These are phyloP conservation scores for Podaxis pistillaris DNA, from an alignment of 768 basidiomycete genomes.

Conservation along the genomic window DNA sequence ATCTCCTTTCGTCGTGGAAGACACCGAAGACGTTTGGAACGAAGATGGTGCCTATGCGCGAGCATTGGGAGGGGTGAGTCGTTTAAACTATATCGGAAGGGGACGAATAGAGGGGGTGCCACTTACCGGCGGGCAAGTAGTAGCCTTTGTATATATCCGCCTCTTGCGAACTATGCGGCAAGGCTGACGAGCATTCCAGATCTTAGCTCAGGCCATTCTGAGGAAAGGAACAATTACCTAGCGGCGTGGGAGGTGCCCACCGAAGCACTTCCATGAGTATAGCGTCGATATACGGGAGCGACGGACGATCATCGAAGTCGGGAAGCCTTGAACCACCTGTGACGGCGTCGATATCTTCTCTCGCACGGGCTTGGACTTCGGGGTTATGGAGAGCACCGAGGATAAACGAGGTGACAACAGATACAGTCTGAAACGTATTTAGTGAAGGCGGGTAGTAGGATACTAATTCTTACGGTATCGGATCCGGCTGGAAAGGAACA, in stretches of 20 bases:
- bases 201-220: neutral
- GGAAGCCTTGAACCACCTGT: constrained; percentile 29
- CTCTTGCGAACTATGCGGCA: constrained; percentile 30
- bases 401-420: constrained; percentile 14
- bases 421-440: neutral
- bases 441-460: neutral
- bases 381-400: constrained; percentile 37
- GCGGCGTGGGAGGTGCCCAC: constrained; percentile 35
- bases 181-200: constrained; percentile 18
- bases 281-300: constrained; percentile 30
- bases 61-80: neutral
- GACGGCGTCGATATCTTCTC: constrained; percentile 40
- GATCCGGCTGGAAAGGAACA: constrained; percentile 2
- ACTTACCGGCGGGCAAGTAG: constrained; percentile 23
- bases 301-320: constrained; percentile 15
- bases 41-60: neutral
- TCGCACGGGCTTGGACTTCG: constrained; percentile 37
- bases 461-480: constrained; percentile 12
- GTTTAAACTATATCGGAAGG: neutral
- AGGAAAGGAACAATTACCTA: constrained; percentile 24
- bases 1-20: constrained; percentile 19
- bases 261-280: constrained; percentile 40
- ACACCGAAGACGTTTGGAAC: constrained; percentile 17
- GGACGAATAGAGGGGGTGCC: neutral
- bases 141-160: constrained; percentile 32